Percentiles rank a stretch among this genome's conserved stretches.
Conservation (phyloP, 352 stramenopile species). For the Phytophthora fragariaefolia region DNA sequence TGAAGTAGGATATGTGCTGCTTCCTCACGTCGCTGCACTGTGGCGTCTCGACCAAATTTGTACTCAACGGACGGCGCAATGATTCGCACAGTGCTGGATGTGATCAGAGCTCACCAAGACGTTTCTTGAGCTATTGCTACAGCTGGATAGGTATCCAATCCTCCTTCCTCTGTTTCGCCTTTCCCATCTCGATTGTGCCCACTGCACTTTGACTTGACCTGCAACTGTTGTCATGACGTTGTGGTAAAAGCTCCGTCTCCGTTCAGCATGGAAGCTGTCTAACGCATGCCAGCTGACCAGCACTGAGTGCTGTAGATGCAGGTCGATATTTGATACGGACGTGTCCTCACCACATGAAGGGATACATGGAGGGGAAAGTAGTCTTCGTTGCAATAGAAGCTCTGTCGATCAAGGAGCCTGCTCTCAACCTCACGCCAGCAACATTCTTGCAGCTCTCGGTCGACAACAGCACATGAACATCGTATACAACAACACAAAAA, state of each 20-base stretch:
- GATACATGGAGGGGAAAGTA: not conserved
- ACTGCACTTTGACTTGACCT: slow-evolving; percentile 18
- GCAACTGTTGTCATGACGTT: slow-evolving; percentile 25
- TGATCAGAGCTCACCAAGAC: slow-evolving; percentile 11
- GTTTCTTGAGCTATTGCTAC: slow-evolving; percentile 24
- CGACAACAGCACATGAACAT: slow-evolving; percentile 12
- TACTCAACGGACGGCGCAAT: too few species aligned
- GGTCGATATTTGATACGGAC: slow-evolving; percentile 27
- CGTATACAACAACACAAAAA: slow-evolving; percentile 26
- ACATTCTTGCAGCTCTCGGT: too few species aligned
- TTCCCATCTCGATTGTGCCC: slow-evolving; percentile 4
- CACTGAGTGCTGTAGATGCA: not conserved
- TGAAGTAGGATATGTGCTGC: slow-evolving; percentile 24
- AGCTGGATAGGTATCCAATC: slow-evolving; percentile 20
- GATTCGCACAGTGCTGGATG: not conserved
- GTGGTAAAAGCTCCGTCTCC: slow-evolving; percentile 22
- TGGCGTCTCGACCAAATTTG: slow-evolving; percentile 13
- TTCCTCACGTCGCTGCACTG: slow-evolving; percentile 23
- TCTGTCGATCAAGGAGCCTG: slow-evolving; percentile 19
- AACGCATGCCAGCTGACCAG: not conserved
- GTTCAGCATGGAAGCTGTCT: slow-evolving; percentile 17
- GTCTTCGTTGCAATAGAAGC: slow-evolving; percentile 1
- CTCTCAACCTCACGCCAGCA: slow-evolving; percentile 8
- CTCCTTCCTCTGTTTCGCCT: slow-evolving; percentile 14
- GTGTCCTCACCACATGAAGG: slow-evolving; percentile 2